Base-by-base conservation (phyloP, 768 basidiomycete species). In the Amanita jacksonii region DNA sequence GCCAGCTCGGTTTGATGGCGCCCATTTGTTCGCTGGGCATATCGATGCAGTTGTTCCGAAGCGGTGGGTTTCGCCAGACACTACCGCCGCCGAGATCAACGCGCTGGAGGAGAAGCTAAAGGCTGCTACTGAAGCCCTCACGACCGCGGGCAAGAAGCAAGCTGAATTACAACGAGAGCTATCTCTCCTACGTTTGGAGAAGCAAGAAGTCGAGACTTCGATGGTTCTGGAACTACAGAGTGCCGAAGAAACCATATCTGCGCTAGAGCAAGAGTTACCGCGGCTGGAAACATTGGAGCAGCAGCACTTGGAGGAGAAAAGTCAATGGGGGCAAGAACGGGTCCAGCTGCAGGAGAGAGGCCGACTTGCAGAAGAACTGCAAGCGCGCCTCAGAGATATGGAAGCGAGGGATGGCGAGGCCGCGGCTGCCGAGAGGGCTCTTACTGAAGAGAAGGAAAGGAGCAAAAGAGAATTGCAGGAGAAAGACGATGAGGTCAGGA, bases 21-120 rank as follows among this genome's bases (percentile, higher is more conserved):
- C 82, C 0, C 87, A 90, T 63, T 68, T 91, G 42, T 90, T 90
- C 51, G 85, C 90, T 0, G 88, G 89, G 0, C 84, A 90, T 51
- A 77, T 74, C 3, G 72, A 79, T 34, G 73, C 85, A 4, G 63
- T 84, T 13, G 64, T 83, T 0, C 85, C 84, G 0, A 62, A 58
- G 35, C 54, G 63, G 32, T 64, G 65, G 23, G 60, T 68, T 32
- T 65, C 67, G 3, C 63, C 73, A 0, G 66, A 71, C 22, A 61
- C 72, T 8, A 61, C 69, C 10, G 60, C 67, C 2, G 54, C 61
- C 2, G 75, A 78, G 45, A 60, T 79, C 6, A 46, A 63, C 10
- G 58, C 67, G 4, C 67, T 90, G 15, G 84, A 90, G 52, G 72
- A 74, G 47, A 79, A 77, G 57, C 64, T 89, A 31, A 74, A 73